Base-by-base conservation (phyloP, 2,329 filamentous ascomycete species). In the Graphium sp. region DNA sequence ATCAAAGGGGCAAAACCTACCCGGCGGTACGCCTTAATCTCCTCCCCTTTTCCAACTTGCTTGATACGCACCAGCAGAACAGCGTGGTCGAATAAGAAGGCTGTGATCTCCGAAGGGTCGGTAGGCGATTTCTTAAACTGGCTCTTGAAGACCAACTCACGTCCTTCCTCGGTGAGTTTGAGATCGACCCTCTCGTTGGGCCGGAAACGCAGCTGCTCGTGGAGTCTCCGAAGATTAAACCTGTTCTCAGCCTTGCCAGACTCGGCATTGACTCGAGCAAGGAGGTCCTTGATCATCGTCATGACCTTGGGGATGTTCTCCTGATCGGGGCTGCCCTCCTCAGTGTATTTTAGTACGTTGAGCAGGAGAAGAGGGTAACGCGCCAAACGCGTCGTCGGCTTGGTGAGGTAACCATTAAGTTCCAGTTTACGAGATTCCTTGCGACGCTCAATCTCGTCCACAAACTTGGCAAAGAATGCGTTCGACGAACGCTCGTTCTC, bases 361-460 rank as follows among this genome's bases (percentile, higher is more conserved):
- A 95, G 89, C 11, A 98, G 61, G 9, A 98, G 61, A 21, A 98
- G 60, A 4, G 89, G 89, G 49, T 98, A 98, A 51, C 89, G 73
- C 23, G 89, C 89, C 43, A 98, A 59, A 58, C 89, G 74, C 12
- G 89, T 98, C 2, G 89, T 98, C 2, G 89, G 89, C 52, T 98
- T 98, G 7, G 89, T 98, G 29, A 98, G 62, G 46, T 98, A 98
- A 40, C 89, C 89, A 49, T 98, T 98, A 34, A 98, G 61, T 52
- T 98, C 89, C 26, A 98, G 63, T 54, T 98, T 98, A 37, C 89
- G 72, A 5, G 87, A 95, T 50, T 98, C 89, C 50, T 94, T 94
- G 41, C 92, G 70, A 33, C 89, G 68, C 52, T 98, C 89, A 5
- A 91, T 92, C 49, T 95, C 85, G 39, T 98, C 89, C 16, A 95